These are phyloP conservation scores for Suillus subaureus DNA, from an alignment of 768 basidiomycete species.

Conservation along the genomic window DNA sequence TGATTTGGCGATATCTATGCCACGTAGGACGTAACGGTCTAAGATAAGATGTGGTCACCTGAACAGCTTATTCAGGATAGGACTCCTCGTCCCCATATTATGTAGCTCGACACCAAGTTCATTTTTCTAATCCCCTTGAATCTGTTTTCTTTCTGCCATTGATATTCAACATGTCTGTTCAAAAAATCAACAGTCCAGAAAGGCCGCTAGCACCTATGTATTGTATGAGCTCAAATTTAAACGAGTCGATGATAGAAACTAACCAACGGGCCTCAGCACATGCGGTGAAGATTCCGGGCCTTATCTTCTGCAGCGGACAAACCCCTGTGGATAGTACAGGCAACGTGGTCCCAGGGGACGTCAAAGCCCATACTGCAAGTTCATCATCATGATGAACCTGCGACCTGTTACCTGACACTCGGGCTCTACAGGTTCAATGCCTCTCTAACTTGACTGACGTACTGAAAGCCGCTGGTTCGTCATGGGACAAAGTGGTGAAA, in stretches of 20 bases:
- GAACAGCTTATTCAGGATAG: slow-evolving; percentile 1
- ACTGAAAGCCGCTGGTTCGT: slow-evolving; percentile 53
- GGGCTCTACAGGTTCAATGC: slow-evolving; percentile 50
- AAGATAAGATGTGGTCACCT: slow-evolving; percentile 9
- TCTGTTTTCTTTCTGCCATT: neutral
- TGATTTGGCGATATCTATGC: neutral
- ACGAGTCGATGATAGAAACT: neutral
- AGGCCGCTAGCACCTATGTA: slow-evolving; percentile 33
- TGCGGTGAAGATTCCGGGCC: slow-evolving; percentile 56
- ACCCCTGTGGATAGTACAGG: slow-evolving; percentile 53
- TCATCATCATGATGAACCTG: neutral
- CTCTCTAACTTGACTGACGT: slow-evolving; percentile 57
- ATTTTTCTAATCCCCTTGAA: neutral
- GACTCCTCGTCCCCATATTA: neutral
- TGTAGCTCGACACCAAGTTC: slow-evolving; percentile 2
- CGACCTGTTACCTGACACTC: neutral
- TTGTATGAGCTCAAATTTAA: slow-evolving; percentile 9
- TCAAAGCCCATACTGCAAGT: slow-evolving; percentile 61
- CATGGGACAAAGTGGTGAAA: slow-evolving; percentile 60
- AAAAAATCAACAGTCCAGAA: slow-evolving; percentile 56
- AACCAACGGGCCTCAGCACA: slow-evolving; percentile 40
- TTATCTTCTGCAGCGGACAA: slow-evolving; percentile 66
- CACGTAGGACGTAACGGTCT: neutral
- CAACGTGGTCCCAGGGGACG: slow-evolving; percentile 53
- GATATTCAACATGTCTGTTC: slow-evolving; percentile 44